Evolutionary conservation across 345 rosid species (phyloP), one percentile per base, ranked within the genome.

Genomic region (Eucalyptus melliodora): DNA sequence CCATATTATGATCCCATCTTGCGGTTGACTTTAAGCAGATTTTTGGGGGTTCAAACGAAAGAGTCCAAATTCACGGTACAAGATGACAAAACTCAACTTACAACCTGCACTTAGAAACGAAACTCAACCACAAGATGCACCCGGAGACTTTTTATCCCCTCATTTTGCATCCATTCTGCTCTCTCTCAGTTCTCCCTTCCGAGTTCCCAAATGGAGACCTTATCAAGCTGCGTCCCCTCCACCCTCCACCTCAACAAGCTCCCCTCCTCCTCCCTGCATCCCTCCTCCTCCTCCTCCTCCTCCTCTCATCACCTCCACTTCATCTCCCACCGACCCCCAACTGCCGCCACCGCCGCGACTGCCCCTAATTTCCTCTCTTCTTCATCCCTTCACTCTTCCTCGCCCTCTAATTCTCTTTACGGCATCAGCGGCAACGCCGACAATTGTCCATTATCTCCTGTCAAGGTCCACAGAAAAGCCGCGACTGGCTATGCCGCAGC

Each of bases 401-500:
- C 88, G 19, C 11, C 86, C 11, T 90, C 83, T 62, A 77, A 83
- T 65, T 37, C 83, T 37, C 45, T 37, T 72, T 21, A 72, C 14
- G 23, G 44, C 26, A 72, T 40, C 21, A 72, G 15, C 27, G 14
- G 83, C 45, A 37, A 37, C 27, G 27, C 45, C 27, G 27, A 72
- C 45, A 11, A 40, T 72, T 1, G 4, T 2, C 14, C 83, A 19
- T 37, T 6, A 37, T 82, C 93, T 42, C 60, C 93, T 26, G 91
- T 91, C 11, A n/a, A 50, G 24, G 59, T 50, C 87, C 95, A 97
- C 88, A 91, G 67, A 6, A 96, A 91, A 85, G 95, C 96, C 5
- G 94, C 96, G 27, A 93, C 91, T 5, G 98, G 99, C 37, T 97
- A 94, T 65, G 97, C 97, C 4, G 98, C 95, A 2, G 99, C 99